Evolutionary conservation across 164 flowering plant genomes (phyloP).

Genomic region (Houttuynia cordata): DNA sequence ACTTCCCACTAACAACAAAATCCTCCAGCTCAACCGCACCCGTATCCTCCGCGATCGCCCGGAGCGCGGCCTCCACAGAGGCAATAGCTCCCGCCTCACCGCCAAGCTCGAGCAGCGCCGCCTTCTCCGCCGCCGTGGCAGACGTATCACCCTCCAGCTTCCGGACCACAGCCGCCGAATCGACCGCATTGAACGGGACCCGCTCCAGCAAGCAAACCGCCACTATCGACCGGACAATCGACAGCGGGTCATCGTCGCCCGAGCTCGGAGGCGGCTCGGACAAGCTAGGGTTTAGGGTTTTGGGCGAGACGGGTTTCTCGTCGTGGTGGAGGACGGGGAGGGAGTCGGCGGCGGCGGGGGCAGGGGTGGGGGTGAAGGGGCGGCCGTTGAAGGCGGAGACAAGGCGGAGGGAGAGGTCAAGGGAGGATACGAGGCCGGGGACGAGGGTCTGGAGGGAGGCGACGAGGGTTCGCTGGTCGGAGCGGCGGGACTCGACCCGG

Average conservation of each 20-base stretch:
- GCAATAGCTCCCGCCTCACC: slow-evolving; percentile 69
- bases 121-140: slow-evolving; percentile 53
- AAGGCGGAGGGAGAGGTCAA: slow-evolving; percentile 67
- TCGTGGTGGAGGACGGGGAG: too few relatives aligned
- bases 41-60: slow-evolving; percentile 70
- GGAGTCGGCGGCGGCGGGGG: slow-evolving; percentile 8
- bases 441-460: slow-evolving; percentile 58
- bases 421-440: slow-evolving; percentile 70
- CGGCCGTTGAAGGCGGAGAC: slow-evolving; percentile 61
- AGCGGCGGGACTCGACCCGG: slow-evolving; percentile 37
- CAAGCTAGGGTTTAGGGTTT: not conserved
- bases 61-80: slow-evolving; percentile 82
- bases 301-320: slow-evolving; percentile 1
- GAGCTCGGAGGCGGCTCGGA: slow-evolving; percentile 4
- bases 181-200: slow-evolving; percentile 68
- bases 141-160: slow-evolving; percentile 63
- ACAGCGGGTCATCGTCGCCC: slow-evolving; percentile 19
- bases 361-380: slow-evolving; percentile 34
- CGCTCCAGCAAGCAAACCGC: slow-evolving; percentile 70
- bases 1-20: slow-evolving; percentile 68
- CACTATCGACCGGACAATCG: slow-evolving; percentile 75
- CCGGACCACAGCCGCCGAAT: slow-evolving; percentile 64
- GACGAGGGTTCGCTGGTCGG: slow-evolving; percentile 47
- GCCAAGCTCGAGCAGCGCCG: slow-evolving; percentile 69
- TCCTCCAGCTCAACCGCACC: slow-evolving; percentile 75